These are phyloP conservation scores for Apiospora aurea DNA, from an alignment of 2,329 filamentous ascomycete species.

Conservation along the genomic window DNA sequence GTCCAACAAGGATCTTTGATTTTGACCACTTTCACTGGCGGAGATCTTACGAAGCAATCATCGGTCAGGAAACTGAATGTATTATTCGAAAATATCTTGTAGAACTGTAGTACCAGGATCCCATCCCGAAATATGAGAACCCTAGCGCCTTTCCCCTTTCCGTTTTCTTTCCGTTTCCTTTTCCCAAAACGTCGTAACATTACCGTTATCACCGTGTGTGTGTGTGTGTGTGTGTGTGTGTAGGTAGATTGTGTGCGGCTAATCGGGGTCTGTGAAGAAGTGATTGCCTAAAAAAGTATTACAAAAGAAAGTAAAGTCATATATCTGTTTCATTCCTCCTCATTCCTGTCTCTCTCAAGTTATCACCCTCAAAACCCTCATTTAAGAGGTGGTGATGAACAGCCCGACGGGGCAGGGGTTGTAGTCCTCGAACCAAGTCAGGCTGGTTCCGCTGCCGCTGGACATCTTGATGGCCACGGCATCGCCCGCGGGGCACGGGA, in stretches of 20 bases:
- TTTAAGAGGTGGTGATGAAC: slow-evolving; percentile 45
- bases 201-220: neutral
- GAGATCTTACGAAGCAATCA: neutral
- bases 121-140: neutral
- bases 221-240: neutral
- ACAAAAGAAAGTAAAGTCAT: slow-evolving; percentile 5
- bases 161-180: neutral
- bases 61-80: neutral
- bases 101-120: neutral
- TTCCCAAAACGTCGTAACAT: neutral
- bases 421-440: slow-evolving; percentile 71
- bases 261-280: neutral
- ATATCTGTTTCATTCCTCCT: slow-evolving; percentile 9
- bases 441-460: slow-evolving; percentile 52
- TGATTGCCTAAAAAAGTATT: neutral
- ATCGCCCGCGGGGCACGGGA: slow-evolving; percentile 59
- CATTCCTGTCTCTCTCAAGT: neutral
- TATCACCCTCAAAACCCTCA: neutral
- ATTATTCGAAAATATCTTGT: slow-evolving; percentile 10
- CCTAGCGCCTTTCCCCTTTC: neutral
- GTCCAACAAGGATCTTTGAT: too few species aligned
- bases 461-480: slow-evolving; percentile 58
- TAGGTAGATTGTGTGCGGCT: neutral
- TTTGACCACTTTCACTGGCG: neutral
- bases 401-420: slow-evolving; percentile 56